Percentiles rank a stretch among this genome's conserved stretches.
Evolutionary conservation across 495 filamentous ascomycete species (phyloP).

Genomic region (Talaromyces liani): DNA sequence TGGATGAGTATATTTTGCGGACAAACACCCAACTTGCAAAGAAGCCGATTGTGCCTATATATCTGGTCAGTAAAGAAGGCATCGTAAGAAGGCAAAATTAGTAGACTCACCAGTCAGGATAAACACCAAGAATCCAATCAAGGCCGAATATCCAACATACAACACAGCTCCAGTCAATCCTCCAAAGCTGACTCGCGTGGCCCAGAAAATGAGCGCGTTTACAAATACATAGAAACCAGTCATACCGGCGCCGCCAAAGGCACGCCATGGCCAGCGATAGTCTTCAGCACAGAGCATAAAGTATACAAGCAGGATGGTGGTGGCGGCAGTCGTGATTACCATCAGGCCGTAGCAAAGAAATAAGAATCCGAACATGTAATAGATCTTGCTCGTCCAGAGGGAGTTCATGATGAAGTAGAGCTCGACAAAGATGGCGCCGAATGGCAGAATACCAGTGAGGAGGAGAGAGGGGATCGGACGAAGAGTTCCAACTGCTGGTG

Average conservation of each 20-base stretch:
- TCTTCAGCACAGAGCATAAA: conserved; percentile 93
- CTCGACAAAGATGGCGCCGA: conserved; percentile 94
- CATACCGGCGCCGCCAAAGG: conserved; percentile 81
- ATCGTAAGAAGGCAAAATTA: not conserved
- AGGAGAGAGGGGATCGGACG: conserved; percentile 80
- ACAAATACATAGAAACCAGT: conserved; percentile 85
- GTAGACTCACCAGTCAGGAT: conserved; percentile 75
- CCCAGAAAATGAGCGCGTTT: conserved; percentile 82
- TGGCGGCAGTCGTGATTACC: conserved; percentile 90
- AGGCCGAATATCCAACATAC: conserved; percentile 85
- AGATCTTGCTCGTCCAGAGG: conserved; percentile 95
- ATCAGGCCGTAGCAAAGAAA: conserved; percentile 97
- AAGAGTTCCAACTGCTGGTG: conserved; percentile 71
- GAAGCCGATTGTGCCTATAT: conserved; percentile 83
- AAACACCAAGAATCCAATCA: conserved; percentile 87
- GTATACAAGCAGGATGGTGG: conserved; percentile 88
- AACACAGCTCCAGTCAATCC: conserved; percentile 79
- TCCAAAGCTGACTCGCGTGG: conserved; percentile 74
- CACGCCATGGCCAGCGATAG: conserved; percentile 98
- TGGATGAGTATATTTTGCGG: conserved; percentile 85
- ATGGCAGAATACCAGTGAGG: conserved; percentile 84
- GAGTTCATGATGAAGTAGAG: conserved; percentile 98
- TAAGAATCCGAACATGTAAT: conserved; percentile 99
- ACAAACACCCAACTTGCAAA: conserved; percentile 92
- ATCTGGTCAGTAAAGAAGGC: not conserved